These are phyloP conservation scores for Salix purpurea DNA, from an alignment of 345 rosid species.

Conservation along the genomic window DNA sequence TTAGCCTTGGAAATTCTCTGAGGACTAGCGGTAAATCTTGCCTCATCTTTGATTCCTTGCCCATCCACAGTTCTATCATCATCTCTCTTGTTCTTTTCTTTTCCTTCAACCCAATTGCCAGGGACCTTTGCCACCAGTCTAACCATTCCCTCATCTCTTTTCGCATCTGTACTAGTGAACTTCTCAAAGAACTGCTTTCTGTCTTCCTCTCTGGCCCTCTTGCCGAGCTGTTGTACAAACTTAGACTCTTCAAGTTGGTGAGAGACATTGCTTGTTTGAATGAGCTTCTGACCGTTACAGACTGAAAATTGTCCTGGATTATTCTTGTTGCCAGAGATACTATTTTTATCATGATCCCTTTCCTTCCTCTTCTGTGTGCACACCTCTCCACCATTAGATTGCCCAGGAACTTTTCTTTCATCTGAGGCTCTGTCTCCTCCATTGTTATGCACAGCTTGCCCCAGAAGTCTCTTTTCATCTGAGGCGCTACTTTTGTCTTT, in stretches of 20 bases:
- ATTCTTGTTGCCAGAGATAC: neutral
- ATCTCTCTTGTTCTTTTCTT: slow-evolving; percentile 32
- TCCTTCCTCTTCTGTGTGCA: neutral
- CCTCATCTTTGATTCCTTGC: slow-evolving; percentile 18
- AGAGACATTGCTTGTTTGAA: slow-evolving; percentile 18
- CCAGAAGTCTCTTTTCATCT: slow-evolving; percentile 30
- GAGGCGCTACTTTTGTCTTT: slow-evolving; percentile 32
- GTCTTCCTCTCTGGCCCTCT: slow-evolving; percentile 46
- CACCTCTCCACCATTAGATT: neutral
- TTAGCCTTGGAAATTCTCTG: slow-evolving; percentile 32
- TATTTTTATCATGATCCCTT: neutral
- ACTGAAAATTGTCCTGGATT: neutral
- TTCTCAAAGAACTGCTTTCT: slow-evolving; percentile 38
- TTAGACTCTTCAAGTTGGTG: slow-evolving; percentile 35
- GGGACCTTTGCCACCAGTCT: slow-evolving; percentile 19
- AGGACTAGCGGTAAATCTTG: slow-evolving; percentile 26
- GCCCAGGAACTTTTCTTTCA: slow-evolving; percentile 31
- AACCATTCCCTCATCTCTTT: slow-evolving; percentile 23
- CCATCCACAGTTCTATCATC: slow-evolving; percentile 28
- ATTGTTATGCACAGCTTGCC: slow-evolving; percentile 21
- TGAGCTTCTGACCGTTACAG: slow-evolving; percentile 14
- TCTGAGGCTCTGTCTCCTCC: slow-evolving; percentile 26
- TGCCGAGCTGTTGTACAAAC: slow-evolving; percentile 45
- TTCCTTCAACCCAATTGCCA: slow-evolving; percentile 23
- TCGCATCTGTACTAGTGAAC: slow-evolving; percentile 16